phyloP scores from a whole-genome alignment of 805 yeast genomes.

The Lipomyces sp. region DNA sequence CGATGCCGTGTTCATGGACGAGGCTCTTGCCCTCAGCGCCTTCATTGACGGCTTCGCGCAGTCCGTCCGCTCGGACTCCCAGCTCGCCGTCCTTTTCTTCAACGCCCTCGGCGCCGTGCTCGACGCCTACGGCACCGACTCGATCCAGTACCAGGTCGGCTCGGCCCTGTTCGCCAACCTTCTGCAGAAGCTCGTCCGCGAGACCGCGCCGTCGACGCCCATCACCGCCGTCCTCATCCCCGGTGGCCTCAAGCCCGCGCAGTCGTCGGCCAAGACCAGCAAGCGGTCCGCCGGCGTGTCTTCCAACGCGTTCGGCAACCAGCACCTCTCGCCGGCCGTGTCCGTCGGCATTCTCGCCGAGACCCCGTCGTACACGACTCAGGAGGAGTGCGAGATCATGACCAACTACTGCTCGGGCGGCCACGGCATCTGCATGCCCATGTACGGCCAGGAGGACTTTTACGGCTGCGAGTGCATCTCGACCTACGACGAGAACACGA shows the following conservation, averaged over 20 bases:
- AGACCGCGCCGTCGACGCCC: conserved; percentile 27
- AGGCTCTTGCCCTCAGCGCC: conserved; percentile 26
- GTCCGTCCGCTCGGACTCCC: conserved; percentile 24
- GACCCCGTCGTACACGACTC: conserved; percentile 29
- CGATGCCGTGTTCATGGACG: conserved; percentile 29
- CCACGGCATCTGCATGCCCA: conserved; percentile 40
- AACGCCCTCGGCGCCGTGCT: conserved; percentile 22
- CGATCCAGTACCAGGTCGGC: conserved; percentile 24
- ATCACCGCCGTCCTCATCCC: conserved; percentile 28
- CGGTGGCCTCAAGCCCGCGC: conserved; percentile 12
- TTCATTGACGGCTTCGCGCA: conserved; percentile 24
- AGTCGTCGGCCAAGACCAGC: conserved; percentile 26
- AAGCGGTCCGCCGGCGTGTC: conserved; percentile 15
- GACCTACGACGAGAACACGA: conserved; percentile 34
- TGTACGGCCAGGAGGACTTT: conserved; percentile 31
- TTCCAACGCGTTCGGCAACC: conserved; percentile 26
- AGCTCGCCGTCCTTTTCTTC: conserved; percentile 28
- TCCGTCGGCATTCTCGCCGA: conserved; percentile 29
- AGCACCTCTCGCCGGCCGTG: conserved; percentile 27
- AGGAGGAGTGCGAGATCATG: conserved; percentile 35
- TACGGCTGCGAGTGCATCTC: conserved; percentile 39
- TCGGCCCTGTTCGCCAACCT: conserved; percentile 26
- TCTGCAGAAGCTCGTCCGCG: conserved; percentile 26
- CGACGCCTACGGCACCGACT: conserved; percentile 26
- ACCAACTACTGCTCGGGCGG: conserved; percentile 40